These are phyloP conservation scores for Ascochyta viciae-villosae DNA, from an alignment of 2,329 filamentous ascomycete genomes.

Conservation along the genomic window DNA sequence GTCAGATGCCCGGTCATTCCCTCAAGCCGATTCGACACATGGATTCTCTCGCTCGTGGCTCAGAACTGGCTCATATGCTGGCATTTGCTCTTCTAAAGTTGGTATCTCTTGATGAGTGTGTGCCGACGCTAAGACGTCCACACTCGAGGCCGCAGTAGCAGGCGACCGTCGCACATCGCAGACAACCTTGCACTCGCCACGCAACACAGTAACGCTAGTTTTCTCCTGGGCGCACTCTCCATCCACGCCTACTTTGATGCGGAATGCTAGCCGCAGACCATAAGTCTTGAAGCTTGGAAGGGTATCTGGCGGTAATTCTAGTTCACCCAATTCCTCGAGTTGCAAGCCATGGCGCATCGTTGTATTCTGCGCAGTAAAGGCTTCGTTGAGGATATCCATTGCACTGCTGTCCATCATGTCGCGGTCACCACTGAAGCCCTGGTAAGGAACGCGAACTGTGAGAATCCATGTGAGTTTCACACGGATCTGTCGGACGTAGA, in stretches of 20 bases:
- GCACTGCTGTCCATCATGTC: neutral
- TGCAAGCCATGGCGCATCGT: neutral
- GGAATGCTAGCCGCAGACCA: neutral
- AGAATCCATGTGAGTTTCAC: conserved; percentile 2
- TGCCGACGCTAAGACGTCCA: neutral
- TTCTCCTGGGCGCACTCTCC: neutral
- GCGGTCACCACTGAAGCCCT: neutral
- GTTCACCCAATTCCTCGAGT: neutral
- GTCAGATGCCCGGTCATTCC: neutral
- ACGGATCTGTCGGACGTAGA: neutral
- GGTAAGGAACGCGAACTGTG: neutral
- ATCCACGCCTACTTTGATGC: neutral
- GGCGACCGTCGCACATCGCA: neutral
- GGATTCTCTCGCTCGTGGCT: neutral
- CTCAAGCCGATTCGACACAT: no score
- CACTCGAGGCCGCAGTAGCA: neutral
- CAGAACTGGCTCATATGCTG: neutral
- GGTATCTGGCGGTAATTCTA: neutral
- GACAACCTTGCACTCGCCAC: neutral
- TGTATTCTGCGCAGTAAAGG: neutral
- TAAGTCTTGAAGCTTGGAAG: neutral
- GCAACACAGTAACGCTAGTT: neutral
- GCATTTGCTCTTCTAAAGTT: neutral
- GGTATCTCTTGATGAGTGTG: neutral
- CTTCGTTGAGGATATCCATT: neutral